phyloP scores from a whole-genome alignment of 345 rosid species.

The Brassica rapa region DNA sequence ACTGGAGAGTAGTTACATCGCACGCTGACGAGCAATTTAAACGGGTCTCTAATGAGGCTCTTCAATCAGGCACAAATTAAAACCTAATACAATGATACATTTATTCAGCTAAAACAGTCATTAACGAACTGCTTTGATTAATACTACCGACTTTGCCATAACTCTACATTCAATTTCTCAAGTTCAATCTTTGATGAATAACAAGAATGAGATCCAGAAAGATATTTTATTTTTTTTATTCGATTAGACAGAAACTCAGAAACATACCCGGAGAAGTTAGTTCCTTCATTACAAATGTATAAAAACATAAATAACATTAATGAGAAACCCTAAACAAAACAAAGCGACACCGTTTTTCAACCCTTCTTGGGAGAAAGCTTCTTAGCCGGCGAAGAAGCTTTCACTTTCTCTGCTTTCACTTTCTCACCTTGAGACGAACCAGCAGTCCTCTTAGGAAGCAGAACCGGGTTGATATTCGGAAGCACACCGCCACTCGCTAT shows the following conservation, averaged over 20 bases:
- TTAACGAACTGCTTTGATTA: neutral
- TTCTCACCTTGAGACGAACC: constrained; percentile 37
- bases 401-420: constrained; percentile 45
- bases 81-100: neutral
- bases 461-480: constrained; percentile 61
- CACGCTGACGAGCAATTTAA: no score
- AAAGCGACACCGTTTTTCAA: neutral
- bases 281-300: constrained; percentile 1
- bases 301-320: neutral
- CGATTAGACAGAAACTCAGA: neutral
- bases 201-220: neutral
- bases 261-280: constrained; percentile 8
- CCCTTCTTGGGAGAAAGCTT: constrained; percentile 56
- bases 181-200: neutral
- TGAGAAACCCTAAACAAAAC: neutral
- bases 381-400: constrained; percentile 29
- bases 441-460: constrained; percentile 61
- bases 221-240: neutral
- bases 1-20: neutral
- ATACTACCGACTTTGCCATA: neutral
- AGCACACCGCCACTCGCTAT: constrained; percentile 70
- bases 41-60: neutral
- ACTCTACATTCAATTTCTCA: neutral
- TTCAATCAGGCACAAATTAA: neutral
- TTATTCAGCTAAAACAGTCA: neutral